Evolutionary conservation across 345 rosid genomes (phyloP).

Genomic region (Gossypium anomalum): DNA sequence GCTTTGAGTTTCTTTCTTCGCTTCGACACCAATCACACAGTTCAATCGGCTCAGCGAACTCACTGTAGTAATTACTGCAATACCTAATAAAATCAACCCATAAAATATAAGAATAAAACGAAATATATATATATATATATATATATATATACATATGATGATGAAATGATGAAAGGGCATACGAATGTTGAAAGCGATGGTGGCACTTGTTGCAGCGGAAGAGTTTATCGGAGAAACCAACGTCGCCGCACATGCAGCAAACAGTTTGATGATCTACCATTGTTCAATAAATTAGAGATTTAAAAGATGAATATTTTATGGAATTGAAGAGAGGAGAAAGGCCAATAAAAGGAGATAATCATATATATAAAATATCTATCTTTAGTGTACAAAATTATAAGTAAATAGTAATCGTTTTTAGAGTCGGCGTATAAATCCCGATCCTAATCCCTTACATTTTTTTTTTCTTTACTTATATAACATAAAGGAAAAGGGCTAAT

Average conservation of each 20-base stretch:
- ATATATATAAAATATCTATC: not conserved
- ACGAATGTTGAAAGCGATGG: constrained; percentile 89
- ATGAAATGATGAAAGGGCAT: constrained; percentile 18
- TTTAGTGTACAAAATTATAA: no score
- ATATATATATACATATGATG: not conserved
- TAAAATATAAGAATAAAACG: not conserved
- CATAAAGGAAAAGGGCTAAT: no score
- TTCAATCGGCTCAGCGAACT: constrained; percentile 55
- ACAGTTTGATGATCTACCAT: constrained; percentile 86
- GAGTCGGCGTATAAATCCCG: constrained; percentile 34
- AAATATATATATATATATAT: not conserved
- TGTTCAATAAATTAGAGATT: not conserved
- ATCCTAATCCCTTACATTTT: not conserved
- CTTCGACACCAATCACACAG: constrained; percentile 90
- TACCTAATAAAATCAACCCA: constrained; percentile 41
- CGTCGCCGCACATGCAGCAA: constrained; percentile 99
- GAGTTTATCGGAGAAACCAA: constrained; percentile 89
- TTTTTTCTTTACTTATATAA: no score
- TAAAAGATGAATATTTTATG: constrained; percentile 1
- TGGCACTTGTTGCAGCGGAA: constrained; percentile 89
- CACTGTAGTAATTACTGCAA: constrained; percentile 84
- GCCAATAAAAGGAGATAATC: not conserved
- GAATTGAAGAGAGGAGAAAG: not conserved
- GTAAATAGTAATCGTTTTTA: constrained; percentile 13
- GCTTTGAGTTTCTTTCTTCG: constrained; percentile 47